A percentile compares a stretch with the other conserved stretches of the same genome.
phyloP scores from a whole-genome alignment of 306 rosid species.

The Trifolium repens region DNA sequence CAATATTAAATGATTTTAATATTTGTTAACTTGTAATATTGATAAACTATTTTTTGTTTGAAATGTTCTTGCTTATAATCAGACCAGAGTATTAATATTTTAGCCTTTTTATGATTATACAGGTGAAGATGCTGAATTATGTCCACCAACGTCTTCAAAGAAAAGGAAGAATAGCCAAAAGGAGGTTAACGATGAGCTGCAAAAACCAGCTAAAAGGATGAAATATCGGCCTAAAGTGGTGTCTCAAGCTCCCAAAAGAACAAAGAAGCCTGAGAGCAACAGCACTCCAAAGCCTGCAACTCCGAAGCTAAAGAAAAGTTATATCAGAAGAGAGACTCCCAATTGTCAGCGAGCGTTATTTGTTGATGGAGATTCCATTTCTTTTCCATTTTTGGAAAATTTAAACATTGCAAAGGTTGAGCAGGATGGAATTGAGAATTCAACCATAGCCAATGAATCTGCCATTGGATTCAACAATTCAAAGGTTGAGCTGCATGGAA shows the following conservation, averaged over 20 bases:
- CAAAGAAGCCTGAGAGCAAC: neutral
- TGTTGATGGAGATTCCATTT: neutral
- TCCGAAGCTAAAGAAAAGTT: conserved; percentile 12
- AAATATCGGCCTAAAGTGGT: conserved; percentile 44
- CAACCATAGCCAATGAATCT: neutral
- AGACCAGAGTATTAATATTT: neutral
- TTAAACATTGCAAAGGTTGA: neutral
- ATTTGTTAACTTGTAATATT: neutral
- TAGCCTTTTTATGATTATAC: neutral
- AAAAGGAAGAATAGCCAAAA: conserved; percentile 21
- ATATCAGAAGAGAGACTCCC: neutral
- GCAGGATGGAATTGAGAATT: neutral
- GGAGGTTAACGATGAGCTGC: neutral
- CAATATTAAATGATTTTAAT: neutral
- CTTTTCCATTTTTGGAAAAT: conserved; percentile 21
- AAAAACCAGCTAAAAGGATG: conserved; percentile 35
- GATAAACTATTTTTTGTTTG: neutral
- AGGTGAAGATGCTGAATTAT: conserved; percentile 3
- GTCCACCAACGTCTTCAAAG: neutral
- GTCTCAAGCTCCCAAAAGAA: neutral
- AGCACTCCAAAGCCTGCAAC: conserved; percentile 41
- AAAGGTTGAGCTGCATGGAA: neutral
- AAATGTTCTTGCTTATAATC: neutral
- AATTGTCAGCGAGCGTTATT: conserved; percentile 7
- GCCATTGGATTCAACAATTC: conserved; percentile 14